phyloP scores from a whole-genome alignment of 2,329 filamentous ascomycete species.

The Aspergillus texensis region DNA sequence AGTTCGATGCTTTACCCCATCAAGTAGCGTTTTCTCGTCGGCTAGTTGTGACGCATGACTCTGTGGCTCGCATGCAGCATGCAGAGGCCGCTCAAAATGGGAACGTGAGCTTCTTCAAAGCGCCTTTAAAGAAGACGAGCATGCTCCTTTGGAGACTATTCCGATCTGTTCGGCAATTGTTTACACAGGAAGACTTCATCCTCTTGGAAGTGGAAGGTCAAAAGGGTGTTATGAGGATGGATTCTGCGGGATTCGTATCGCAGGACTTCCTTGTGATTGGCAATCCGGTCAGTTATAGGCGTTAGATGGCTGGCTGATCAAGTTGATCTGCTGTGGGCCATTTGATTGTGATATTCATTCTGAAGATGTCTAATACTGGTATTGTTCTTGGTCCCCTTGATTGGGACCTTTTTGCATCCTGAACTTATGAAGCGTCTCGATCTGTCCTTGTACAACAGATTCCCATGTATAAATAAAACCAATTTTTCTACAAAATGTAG shows the following conservation, averaged over 20 bases:
- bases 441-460: constrained; percentile 2
- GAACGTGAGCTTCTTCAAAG: constrained; percentile 34
- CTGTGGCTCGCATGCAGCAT: constrained; percentile 23
- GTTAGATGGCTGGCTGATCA: constrained; percentile 3
- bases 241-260: constrained; percentile 40
- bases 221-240: constrained; percentile 40
- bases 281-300: constrained; percentile 26
- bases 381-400: background rate
- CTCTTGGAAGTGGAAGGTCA: constrained; percentile 40
- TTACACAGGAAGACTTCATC: constrained; percentile 45
- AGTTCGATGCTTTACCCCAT: constrained; percentile 36
- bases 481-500: background rate
- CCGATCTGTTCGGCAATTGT: constrained; percentile 39
- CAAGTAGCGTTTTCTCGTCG: constrained; percentile 39
- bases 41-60: constrained; percentile 33
- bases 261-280: constrained; percentile 39
- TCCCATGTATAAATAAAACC: constrained; percentile 16
- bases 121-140: constrained; percentile 35
- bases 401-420: background rate
- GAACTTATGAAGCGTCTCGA: background rate
- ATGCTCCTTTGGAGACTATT: constrained; percentile 36
- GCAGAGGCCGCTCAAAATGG: constrained; percentile 18
- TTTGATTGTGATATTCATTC: constrained; percentile 8
- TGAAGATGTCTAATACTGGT: constrained; percentile 18
- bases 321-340: background rate